Evolutionary conservation across 805 yeast genomes (phyloP).

Genomic region (Kazachstania bromeliacearum): DNA sequence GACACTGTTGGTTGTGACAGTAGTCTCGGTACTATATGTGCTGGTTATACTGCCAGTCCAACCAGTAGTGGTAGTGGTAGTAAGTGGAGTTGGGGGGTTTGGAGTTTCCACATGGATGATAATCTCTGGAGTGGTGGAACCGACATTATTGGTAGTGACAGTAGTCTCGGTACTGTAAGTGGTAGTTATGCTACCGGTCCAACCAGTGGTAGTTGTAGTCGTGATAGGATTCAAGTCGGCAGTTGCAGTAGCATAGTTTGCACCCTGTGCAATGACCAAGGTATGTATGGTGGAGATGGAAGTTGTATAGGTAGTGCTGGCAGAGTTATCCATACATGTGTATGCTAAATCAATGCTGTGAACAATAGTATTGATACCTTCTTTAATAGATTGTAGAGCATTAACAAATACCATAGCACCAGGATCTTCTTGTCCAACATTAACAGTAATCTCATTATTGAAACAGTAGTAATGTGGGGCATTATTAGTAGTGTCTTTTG

Average conservation of each 20-base stretch:
- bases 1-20: constrained; percentile 7
- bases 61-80: constrained; percentile 10
- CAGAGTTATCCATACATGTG: constrained; percentile 24
- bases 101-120: constrained; percentile 1
- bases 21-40: constrained; percentile 13
- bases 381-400: constrained; percentile 24
- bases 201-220: constrained; percentile 1
- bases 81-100: constrained; percentile 4
- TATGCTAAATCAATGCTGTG: constrained; percentile 16
- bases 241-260: constrained; percentile 10
- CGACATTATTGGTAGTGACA: constrained; percentile 1
- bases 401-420: constrained; percentile 28
- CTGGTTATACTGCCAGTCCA: constrained; percentile 12
- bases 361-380: constrained; percentile 13
- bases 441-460: constrained; percentile 14
- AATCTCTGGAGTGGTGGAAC: constrained; percentile 3
- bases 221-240: background rate
- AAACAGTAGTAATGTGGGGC: constrained; percentile 17
- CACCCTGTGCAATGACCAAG: constrained; percentile 10
- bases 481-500: constrained; percentile 13
- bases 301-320: constrained; percentile 16
- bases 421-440: constrained; percentile 16
- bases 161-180: constrained; percentile 4
- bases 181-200: constrained; percentile 3
- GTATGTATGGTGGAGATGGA: constrained; percentile 8